Evolutionary conservation across 495 filamentous ascomycete genomes (phyloP).

Genomic region (Wilcoxina mikolae): DNA sequence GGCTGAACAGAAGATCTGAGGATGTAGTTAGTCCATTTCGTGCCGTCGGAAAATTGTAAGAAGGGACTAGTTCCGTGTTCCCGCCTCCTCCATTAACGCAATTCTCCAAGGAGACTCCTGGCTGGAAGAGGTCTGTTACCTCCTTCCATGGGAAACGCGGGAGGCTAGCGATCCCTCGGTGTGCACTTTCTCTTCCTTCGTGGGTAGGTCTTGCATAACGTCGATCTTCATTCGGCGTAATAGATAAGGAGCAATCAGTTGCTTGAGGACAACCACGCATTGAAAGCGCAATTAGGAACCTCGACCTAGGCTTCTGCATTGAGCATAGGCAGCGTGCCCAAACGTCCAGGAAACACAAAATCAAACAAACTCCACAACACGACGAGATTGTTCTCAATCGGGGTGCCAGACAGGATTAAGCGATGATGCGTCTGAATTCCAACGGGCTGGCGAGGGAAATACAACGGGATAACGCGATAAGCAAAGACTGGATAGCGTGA

Average conservation of each 20-base stretch:
- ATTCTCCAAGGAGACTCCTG: too few species aligned
- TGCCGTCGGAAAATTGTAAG: too few species aligned
- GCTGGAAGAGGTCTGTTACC: too few species aligned
- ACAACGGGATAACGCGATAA: too few species aligned
- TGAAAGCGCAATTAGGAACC: slow-evolving; percentile 71
- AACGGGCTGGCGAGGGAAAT: too few species aligned
- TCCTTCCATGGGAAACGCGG: too few species aligned
- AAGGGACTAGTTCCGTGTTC: too few species aligned
- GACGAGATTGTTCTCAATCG: slow-evolving; percentile 94
- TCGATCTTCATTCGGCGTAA: slow-evolving; percentile 89
- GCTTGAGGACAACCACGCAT: slow-evolving; percentile 79
- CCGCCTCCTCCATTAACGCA: too few species aligned
- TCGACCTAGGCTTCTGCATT: slow-evolving; percentile 81
- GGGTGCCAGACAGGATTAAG: slow-evolving; percentile 86
- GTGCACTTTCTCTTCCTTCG: slow-evolving; percentile 87
- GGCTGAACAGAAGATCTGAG: too few species aligned
- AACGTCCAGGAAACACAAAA: slow-evolving; percentile 87
- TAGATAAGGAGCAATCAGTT: slow-evolving; percentile 79
- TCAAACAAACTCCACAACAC: slow-evolving; percentile 96
- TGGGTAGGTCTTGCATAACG: slow-evolving; percentile 79
- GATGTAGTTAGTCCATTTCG: too few species aligned
- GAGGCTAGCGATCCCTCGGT: too few species aligned
- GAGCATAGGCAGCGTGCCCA: slow-evolving; percentile 82
- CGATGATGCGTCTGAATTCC: slow-evolving; percentile 66
- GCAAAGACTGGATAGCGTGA: too few species aligned